Evolutionary conservation across 2,329 filamentous ascomycete species (phyloP).

Genomic region (Penicillium sp.): DNA sequence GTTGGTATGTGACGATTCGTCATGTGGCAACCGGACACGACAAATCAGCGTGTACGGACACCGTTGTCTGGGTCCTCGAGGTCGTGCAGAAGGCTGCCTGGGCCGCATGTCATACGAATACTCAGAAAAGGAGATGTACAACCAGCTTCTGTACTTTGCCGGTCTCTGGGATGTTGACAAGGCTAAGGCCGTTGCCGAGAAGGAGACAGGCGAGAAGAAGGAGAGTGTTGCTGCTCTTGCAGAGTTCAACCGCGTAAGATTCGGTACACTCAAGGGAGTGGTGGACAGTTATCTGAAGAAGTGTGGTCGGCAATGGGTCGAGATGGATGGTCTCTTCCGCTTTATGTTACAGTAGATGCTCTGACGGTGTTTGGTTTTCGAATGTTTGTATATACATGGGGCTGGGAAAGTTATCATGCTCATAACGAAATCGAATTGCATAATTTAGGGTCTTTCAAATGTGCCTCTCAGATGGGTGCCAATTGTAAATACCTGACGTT

Average conservation of each 20-base stretch:
- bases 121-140: slow-evolving; percentile 85
- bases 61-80: slow-evolving; percentile 81
- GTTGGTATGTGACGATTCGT: slow-evolving; percentile 83
- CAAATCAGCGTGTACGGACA: slow-evolving; percentile 92
- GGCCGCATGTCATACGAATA: slow-evolving; percentile 88
- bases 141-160: slow-evolving; percentile 85
- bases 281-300: slow-evolving; percentile 83
- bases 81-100: slow-evolving; percentile 76
- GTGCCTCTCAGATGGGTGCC: not conserved
- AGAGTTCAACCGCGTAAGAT: slow-evolving; percentile 76
- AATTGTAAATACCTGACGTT: too few relatives aligned
- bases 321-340: slow-evolving; percentile 83
- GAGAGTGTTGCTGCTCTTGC: slow-evolving; percentile 68
- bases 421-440: slow-evolving; percentile 10
- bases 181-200: slow-evolving; percentile 55
- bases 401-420: slow-evolving; percentile 4
- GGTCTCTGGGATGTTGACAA: slow-evolving; percentile 87
- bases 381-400: slow-evolving; percentile 28
- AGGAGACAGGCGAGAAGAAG: slow-evolving; percentile 52
- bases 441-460: slow-evolving; percentile 3
- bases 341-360: slow-evolving; percentile 48
- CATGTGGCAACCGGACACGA: slow-evolving; percentile 80
- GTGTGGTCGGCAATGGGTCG: slow-evolving; percentile 87
- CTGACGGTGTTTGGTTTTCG: slow-evolving; percentile 18
- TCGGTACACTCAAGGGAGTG: slow-evolving; percentile 69